Evolutionary conservation across 2,329 filamentous ascomycete species (phyloP).

Genomic region (Setomelanomma holmii): DNA sequence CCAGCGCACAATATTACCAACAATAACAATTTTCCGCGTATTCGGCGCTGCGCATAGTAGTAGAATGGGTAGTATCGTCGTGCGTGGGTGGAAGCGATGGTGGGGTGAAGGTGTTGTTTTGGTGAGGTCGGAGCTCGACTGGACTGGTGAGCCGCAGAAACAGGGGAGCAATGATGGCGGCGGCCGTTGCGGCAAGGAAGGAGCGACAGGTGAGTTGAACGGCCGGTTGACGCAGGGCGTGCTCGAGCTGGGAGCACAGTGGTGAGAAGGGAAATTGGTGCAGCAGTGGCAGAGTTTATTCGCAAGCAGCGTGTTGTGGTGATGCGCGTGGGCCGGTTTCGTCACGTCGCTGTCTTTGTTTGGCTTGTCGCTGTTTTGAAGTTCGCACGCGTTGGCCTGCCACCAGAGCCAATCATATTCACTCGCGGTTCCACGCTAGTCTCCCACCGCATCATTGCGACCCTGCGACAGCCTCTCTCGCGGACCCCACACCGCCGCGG

Average conservation of each 20-base stretch:
- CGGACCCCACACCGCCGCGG: conserved; percentile 15
- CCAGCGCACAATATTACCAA: conserved; percentile 13
- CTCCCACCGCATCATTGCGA: conserved; percentile 11
- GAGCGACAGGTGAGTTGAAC: not conserved
- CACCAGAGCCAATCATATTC: conserved; percentile 19
- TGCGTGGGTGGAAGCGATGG: conserved; percentile 12
- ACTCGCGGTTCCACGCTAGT: conserved; percentile 7
- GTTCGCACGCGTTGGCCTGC: conserved; percentile 24
- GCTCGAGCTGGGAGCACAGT: conserved; percentile 9
- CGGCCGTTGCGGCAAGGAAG: conserved; percentile 7
- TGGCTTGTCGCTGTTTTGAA: conserved; percentile 39
- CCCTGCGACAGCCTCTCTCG: conserved; percentile 4
- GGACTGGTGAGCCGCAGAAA: conserved; percentile 15
- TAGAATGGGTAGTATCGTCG: not conserved
- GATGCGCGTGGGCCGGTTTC: conserved; percentile 18
- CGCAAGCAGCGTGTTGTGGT: conserved; percentile 10
- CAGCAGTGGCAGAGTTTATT: not conserved
- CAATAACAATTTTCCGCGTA: conserved; percentile 12
- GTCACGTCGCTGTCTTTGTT: conserved; percentile 27
- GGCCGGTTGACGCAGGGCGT: conserved; percentile 7
- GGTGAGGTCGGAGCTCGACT: conserved; percentile 20
- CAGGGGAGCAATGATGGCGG: conserved; percentile 19
- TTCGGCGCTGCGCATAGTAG: conserved; percentile 16
- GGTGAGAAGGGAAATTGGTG: conserved; percentile 1
- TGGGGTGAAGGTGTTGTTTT: conserved; percentile 17